phyloP scores from a whole-genome alignment of 768 basidiomycete species.

The Hortiboletus campestris region DNA sequence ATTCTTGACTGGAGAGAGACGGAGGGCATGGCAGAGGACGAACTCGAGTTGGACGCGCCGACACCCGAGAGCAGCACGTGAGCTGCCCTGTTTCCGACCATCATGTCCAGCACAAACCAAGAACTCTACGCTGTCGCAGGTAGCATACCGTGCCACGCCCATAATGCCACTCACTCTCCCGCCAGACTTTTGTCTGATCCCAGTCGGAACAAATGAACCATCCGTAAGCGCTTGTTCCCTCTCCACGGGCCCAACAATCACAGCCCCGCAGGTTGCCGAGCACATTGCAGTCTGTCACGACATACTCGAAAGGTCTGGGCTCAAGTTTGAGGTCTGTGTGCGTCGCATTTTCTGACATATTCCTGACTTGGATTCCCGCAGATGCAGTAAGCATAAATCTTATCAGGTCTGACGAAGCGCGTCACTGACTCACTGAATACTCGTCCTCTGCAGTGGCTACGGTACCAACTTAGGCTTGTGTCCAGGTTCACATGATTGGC shows the following conservation, averaged over 20 bases:
- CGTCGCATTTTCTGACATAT: neutral
- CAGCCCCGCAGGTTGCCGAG: conserved; percentile 55
- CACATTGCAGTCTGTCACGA: conserved; percentile 81
- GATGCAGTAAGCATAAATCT: conserved; percentile 37
- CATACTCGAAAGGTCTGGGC: conserved; percentile 77
- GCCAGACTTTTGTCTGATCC: conserved; percentile 85
- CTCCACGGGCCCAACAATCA: conserved; percentile 2
- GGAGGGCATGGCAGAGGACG: conserved; percentile 38
- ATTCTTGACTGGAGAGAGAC: conserved; percentile 57
- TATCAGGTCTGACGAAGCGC: conserved; percentile 34
- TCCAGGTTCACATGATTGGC: neutral
- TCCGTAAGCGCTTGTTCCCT: conserved; percentile 48
- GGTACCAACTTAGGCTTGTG: conserved; percentile 81
- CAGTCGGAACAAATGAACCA: conserved; percentile 73
- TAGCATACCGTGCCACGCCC: conserved; percentile 20
- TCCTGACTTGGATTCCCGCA: conserved; percentile 6
- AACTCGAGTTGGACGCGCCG: too few relatives aligned
- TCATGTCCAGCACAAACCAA: conserved; percentile 15
- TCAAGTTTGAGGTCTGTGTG: conserved; percentile 71
- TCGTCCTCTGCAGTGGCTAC: conserved; percentile 59
- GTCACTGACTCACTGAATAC: conserved; percentile 13
- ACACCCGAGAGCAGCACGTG: neutral
- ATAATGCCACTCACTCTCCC: neutral
- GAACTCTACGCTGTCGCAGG: conserved; percentile 82
- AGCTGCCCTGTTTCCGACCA: neutral